These are phyloP conservation scores for Elongisporangium senticosum DNA, from an alignment of 352 stramenopile species.

Conservation along the genomic window DNA sequence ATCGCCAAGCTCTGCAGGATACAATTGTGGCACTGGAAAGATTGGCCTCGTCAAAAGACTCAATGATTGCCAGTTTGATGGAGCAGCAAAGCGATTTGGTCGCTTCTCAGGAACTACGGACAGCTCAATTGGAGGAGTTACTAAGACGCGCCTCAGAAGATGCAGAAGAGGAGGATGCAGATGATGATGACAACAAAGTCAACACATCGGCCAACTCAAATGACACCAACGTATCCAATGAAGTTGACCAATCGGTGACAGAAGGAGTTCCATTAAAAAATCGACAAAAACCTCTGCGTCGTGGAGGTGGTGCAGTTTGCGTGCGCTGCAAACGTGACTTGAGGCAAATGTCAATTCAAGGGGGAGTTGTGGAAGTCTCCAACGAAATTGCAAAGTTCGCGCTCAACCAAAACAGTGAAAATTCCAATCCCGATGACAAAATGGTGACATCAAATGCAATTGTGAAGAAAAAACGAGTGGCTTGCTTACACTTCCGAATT, in stretches of 20 bases:
- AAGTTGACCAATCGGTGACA: neutral
- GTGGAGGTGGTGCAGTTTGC: conserved; percentile 20
- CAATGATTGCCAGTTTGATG: conserved; percentile 59
- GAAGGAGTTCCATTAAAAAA: neutral
- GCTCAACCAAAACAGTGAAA: neutral
- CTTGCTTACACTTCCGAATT: conserved; percentile 89
- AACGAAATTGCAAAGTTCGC: neutral
- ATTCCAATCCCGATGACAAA: neutral
- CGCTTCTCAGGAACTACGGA: conserved; percentile 49
- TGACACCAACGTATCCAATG: neutral
- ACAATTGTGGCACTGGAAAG: conserved; percentile 32
- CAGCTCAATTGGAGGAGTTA: conserved; percentile 45
- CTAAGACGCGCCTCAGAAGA: conserved; percentile 29
- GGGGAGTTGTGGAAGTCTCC: conserved; percentile 4
- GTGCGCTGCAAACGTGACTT: conserved; percentile 59
- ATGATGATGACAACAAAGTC: conserved; percentile 11
- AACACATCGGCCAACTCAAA: neutral
- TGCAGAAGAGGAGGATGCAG: conserved; percentile 31
- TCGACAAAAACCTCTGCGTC: neutral
- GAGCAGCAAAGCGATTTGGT: conserved; percentile 74
- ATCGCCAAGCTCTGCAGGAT: conserved; percentile 32
- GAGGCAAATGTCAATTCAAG: conserved; percentile 22
- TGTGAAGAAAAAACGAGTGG: conserved; percentile 38
- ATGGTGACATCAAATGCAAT: conserved; percentile 9
- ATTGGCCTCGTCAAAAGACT: conserved; percentile 50